Conservation (phyloP, 2,329 filamentous ascomycete genomes). For the Clonostachys rhizophaga region DNA sequence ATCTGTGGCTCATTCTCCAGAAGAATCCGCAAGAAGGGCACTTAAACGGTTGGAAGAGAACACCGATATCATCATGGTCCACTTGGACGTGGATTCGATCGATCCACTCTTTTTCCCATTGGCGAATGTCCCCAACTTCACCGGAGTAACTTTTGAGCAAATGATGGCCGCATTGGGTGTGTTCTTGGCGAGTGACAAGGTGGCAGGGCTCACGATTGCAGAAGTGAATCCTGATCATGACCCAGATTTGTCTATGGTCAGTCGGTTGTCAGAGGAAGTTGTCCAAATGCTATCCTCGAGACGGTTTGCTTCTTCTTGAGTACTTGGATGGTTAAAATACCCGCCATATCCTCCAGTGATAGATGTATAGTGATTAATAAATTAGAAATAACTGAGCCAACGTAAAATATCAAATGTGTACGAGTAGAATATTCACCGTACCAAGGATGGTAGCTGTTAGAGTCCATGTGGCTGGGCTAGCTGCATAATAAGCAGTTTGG, state of each 20-base stretch:
- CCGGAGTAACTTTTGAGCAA: conserved; percentile 8
- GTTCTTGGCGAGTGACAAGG: neutral
- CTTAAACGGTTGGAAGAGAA: neutral
- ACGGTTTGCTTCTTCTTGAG: neutral
- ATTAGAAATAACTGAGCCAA: no score
- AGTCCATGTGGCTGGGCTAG: no score
- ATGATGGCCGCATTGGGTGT: conserved; percentile 8
- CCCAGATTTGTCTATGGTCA: neutral
- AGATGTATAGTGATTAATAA: no score
- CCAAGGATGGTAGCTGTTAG: no score
- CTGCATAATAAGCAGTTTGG: no score
- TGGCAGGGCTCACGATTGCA: neutral
- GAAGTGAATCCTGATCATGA: neutral
- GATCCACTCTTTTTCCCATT: conserved; percentile 10
- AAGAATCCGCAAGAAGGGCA: neutral
- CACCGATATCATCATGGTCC: neutral
- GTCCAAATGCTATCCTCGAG: neutral
- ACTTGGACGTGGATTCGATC: conserved; percentile 2
- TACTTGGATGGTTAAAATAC: no score
- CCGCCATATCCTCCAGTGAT: no score
- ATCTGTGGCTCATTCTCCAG: neutral
- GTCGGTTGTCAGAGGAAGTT: neutral
- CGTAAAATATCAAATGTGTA: no score
- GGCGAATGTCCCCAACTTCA: conserved; percentile 11
- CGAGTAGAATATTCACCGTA: no score